Base-by-base conservation (phyloP, 2,329 filamentous ascomycete species). In the Mariannaea sp. region DNA sequence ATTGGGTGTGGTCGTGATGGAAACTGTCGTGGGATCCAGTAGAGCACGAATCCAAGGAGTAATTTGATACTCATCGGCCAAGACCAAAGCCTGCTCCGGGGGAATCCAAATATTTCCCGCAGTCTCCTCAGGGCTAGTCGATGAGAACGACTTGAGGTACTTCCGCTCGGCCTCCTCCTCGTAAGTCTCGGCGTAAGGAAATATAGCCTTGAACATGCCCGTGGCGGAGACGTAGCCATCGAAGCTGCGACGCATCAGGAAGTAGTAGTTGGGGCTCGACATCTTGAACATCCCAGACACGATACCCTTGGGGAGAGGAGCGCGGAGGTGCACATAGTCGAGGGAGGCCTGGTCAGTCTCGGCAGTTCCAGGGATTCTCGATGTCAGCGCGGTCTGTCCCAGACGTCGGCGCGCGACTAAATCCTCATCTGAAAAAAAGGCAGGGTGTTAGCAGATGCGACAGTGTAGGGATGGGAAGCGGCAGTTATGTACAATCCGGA, bases 41-140 rank as follows among this genome's bases (percentile, higher is more conserved):
- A 99, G 81, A n/a, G 94, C 94, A 51, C 85, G 85, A 62, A 99
- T 90, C 94, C 94, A 99, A 38, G 88, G 80, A 42, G 81, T 75
- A 71, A 97, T 92, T 51, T 84, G 81, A 71, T 97, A 99, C 73
- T 97, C 92, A 39, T 89, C 85, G 45, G 93, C 90, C 10, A 99
- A 81, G 53, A 83, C 76, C 38, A 99, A 81, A 29, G 94, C 94
- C 84, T 84, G 75, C 60, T 87, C 80, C 5, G 93, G 92, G 40
- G 91, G 85, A 44, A 97, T 92, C 94, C 94, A 99, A 46, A 99
- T 85, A 72, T 97, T 99, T 39, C 94, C 94, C 20, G 94, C 94
- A 24, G 94, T 92, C 78, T 97, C 94, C 69, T 97, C 92, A 51
- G 81, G 81, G 65, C 92, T 96, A 8, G 92, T 95, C 24, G 88